A percentile compares a stretch with the other conserved stretches of the same genome.
These are phyloP conservation scores for Blastobotrys malaysiensis DNA, from an alignment of 1,139 yeast species.

Conservation along the genomic window DNA sequence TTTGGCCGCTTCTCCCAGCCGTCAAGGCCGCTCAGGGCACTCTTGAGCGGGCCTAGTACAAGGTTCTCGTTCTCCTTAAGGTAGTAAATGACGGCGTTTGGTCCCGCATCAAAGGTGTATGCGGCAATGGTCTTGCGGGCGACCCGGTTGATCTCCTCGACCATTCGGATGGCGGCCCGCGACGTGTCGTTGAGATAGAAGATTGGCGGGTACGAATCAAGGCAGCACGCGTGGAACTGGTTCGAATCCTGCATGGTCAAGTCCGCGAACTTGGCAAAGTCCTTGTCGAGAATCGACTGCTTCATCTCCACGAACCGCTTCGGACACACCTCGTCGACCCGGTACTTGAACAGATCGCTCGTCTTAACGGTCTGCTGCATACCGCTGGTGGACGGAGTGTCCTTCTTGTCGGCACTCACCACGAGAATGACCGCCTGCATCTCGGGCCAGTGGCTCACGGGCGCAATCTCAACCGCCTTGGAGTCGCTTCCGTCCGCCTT, in stretches of 20 bases:
- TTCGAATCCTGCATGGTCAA: constrained; percentile 95
- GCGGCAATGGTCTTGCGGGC: constrained; percentile 73
- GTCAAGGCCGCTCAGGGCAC: constrained; percentile 47
- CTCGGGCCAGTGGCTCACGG: constrained; percentile 80
- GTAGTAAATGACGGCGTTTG: constrained; percentile 94
- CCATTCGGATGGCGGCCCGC: constrained; percentile 72
- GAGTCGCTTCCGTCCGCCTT: constrained; percentile 75
- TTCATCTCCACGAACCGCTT: constrained; percentile 78
- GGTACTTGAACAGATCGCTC: constrained; percentile 74
- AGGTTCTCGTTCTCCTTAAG: constrained; percentile 62
- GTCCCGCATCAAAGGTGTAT: constrained; percentile 98
- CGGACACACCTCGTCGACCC: constrained; percentile 81
- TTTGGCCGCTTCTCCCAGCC: constrained; percentile 59
- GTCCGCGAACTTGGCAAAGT: constrained; percentile 76
- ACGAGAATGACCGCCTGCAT: constrained; percentile 91
- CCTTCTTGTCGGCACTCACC: constrained; percentile 89
- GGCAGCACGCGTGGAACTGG: constrained; percentile 94
- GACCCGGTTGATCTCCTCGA: constrained; percentile 66
- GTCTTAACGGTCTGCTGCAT: constrained; percentile 94
- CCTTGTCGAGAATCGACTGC: constrained; percentile 58
- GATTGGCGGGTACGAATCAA: constrained; percentile 93
- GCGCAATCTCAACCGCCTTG: constrained; percentile 86
- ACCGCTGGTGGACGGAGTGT: constrained; percentile 89
- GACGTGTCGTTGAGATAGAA: constrained; percentile 96
- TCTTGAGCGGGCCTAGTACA: constrained; percentile 40